Percentiles rank a stretch among this genome's conserved stretches.
These are phyloP conservation scores for Suillus occidentalis DNA, from an alignment of 768 basidiomycete species.

Conservation along the genomic window DNA sequence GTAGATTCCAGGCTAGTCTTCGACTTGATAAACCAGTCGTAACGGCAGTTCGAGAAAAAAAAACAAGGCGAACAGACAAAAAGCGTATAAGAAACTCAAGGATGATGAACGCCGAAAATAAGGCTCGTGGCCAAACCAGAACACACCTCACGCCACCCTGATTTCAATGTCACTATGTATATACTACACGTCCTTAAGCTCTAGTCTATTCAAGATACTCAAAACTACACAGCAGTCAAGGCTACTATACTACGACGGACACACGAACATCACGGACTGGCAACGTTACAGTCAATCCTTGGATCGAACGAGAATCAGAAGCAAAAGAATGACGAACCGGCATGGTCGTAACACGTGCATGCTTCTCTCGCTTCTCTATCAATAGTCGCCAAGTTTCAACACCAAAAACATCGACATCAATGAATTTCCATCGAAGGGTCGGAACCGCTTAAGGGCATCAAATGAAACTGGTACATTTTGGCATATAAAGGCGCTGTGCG, in stretches of 20 bases:
- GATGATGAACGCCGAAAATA: slow-evolving; percentile 17
- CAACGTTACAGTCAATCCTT: not conserved
- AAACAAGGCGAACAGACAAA: slow-evolving; percentile 29
- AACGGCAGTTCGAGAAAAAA: slow-evolving; percentile 31
- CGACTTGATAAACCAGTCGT: slow-evolving; percentile 31
- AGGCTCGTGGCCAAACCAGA: slow-evolving; percentile 19
- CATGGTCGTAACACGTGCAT: not conserved
- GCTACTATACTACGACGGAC: not conserved
- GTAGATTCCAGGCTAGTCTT: slow-evolving; percentile 12
- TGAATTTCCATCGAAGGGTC: not conserved
- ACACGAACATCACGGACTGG: not conserved
- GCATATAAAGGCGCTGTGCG: not conserved
- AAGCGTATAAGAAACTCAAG: slow-evolving; percentile 18
- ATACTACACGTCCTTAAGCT: not conserved
- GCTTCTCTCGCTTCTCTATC: slow-evolving; percentile 7
- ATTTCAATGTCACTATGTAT: slow-evolving; percentile 16
- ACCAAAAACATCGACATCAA: not conserved
- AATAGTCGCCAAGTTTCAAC: not conserved
- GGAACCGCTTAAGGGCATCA: not conserved
- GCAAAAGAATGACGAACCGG: slow-evolving; percentile 2
- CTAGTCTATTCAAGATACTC: not conserved
- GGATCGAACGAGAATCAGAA: not conserved
- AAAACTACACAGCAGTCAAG: not conserved
- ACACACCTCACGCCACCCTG: slow-evolving; percentile 35
- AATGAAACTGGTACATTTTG: not conserved